Conservation (phyloP, 2,329 filamentous ascomycete genomes). For the Alternaria arborescens region DNA sequence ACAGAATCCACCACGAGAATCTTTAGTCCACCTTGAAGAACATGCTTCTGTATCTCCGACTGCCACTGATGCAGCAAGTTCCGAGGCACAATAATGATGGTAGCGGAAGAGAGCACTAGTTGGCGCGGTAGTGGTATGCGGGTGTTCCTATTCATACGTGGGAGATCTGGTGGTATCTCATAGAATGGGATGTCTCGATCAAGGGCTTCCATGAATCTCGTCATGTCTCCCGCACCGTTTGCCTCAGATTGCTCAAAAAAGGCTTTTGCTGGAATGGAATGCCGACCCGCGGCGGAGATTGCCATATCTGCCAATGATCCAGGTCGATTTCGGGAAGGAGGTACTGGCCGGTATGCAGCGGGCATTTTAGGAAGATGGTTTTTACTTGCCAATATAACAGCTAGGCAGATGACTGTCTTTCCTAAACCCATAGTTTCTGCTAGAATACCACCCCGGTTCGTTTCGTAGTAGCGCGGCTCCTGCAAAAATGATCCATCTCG, state of each 20-base stretch:
- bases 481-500: conserved; percentile 68
- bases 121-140: conserved; percentile 54
- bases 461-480: conserved; percentile 77
- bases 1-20: conserved; percentile 67
- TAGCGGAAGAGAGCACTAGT: conserved; percentile 73
- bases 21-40: conserved; percentile 65
- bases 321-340: conserved; percentile 57
- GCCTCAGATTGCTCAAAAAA: conserved; percentile 65
- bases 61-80: conserved; percentile 88
- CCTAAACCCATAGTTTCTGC: conserved; percentile 82
- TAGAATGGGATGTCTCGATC: conserved; percentile 51
- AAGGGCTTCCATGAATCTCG: conserved; percentile 34
- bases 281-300: conserved; percentile 71
- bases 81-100: conserved; percentile 80
- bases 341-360: conserved; percentile 62
- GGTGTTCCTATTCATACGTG: conserved; percentile 55
- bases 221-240: conserved; percentile 45
- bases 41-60: conserved; percentile 81
- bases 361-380: conserved; percentile 73
- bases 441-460: conserved; percentile 77
- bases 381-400: conserved; percentile 75
- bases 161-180: conserved; percentile 51
- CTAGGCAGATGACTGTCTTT: conserved; percentile 87
- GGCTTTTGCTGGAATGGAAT: conserved; percentile 74
- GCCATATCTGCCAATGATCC: conserved; percentile 79